These are phyloP conservation scores for Anastatica hierochuntica DNA, from an alignment of 345 rosid species.

Conservation along the genomic window DNA sequence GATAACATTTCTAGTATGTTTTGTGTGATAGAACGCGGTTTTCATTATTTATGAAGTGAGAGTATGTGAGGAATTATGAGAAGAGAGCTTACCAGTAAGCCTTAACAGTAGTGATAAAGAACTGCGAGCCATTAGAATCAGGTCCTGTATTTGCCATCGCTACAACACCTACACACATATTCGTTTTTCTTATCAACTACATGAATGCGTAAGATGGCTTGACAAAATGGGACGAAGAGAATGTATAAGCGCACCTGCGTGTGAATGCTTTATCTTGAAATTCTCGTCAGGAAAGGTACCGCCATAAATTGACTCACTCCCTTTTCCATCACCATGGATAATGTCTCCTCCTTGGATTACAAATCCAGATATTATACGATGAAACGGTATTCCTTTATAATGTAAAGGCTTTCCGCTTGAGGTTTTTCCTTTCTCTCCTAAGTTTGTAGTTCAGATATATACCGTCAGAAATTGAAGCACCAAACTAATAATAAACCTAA, in stretches of 20 bases:
- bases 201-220: too few relatives aligned
- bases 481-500: background rate
- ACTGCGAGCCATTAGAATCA: conserved; percentile 92
- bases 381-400: conserved; percentile 80
- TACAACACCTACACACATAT: conserved; percentile 59
- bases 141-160: conserved; percentile 94
- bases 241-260: conserved; percentile 61
- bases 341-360: conserved; percentile 95
- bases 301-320: conserved; percentile 70
- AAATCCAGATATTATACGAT: conserved; percentile 90
- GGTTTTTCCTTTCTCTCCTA: conserved; percentile 68
- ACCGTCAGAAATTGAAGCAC: background rate
- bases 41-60: too few relatives aligned
- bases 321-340: conserved; percentile 63
- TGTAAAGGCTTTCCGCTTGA: conserved; percentile 51
- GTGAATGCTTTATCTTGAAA: conserved; percentile 77
- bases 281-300: conserved; percentile 84
- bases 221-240: too few relatives aligned
- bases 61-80: too few relatives aligned
- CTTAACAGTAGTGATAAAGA: conserved; percentile 85
- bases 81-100: conserved; percentile 69
- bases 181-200: too few relatives aligned
- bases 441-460: conserved; percentile 1
- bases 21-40: too few relatives aligned
- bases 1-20: background rate